These are phyloP conservation scores for Gracilaria domingensis DNA, from an alignment of 23 red algal species.

Conservation along the genomic window DNA sequence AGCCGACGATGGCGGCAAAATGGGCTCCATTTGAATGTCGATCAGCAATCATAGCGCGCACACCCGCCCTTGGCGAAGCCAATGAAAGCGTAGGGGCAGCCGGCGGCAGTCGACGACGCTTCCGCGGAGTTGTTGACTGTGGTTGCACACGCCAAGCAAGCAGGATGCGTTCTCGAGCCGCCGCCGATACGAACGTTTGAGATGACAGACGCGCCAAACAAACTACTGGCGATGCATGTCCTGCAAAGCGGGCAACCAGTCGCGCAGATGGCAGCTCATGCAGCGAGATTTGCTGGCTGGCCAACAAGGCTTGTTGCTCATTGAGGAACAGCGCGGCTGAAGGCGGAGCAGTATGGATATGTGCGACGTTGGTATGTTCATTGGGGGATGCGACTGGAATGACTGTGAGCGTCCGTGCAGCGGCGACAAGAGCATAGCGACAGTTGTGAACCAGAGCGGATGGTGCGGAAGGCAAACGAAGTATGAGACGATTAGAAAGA, in stretches of 20 bases:
- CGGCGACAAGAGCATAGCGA: conserved; percentile 5
- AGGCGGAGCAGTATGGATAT: conserved; percentile 30
- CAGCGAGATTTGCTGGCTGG: conserved; percentile 22
- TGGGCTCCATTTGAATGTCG: neutral
- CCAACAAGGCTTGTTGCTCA: neutral
- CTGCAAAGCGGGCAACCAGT: conserved; percentile 8
- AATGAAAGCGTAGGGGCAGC: neutral
- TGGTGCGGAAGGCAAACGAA: conserved; percentile 14
- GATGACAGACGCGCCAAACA: conserved; percentile 12
- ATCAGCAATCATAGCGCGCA: conserved; percentile 13
- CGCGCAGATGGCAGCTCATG: conserved; percentile 11
- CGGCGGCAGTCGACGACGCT: conserved; percentile 4
- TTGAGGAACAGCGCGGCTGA: neutral
- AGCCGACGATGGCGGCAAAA: conserved; percentile 27
- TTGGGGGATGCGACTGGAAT: conserved; percentile 15
- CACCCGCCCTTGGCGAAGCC: conserved; percentile 1
- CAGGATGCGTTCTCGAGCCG: neutral
- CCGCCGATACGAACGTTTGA: conserved; percentile 3
- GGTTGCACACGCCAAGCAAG: conserved; percentile 5
- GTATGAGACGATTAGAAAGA: conserved; percentile 13
- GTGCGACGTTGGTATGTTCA: conserved; percentile 13
- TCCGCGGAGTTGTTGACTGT: neutral
- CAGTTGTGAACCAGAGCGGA: conserved; percentile 25
- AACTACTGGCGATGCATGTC: conserved; percentile 35
- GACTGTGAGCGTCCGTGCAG: conserved; percentile 17